These are phyloP conservation scores for Tulasnella sp. DNA, from an alignment of 768 basidiomycete species.

Conservation along the genomic window DNA sequence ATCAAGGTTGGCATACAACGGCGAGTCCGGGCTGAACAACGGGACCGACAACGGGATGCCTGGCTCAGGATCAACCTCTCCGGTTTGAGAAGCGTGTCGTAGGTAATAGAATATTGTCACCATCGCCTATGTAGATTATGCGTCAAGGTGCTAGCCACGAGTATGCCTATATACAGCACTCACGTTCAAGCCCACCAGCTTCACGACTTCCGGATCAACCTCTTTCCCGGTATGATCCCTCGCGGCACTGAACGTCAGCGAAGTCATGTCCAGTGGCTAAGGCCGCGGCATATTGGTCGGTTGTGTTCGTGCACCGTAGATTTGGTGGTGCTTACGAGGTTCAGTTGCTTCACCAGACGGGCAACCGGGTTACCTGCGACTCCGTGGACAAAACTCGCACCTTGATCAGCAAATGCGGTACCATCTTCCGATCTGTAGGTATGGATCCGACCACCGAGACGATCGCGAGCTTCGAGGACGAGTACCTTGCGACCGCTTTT, in stretches of 20 bases:
- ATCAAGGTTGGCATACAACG: slow-evolving; percentile 4
- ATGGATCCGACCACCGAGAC: slow-evolving; percentile 16
- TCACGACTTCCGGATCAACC: neutral
- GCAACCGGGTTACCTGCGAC: slow-evolving; percentile 15
- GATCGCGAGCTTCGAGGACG: slow-evolving; percentile 17
- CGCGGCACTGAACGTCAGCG: too few species aligned
- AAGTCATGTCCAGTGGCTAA: too few species aligned
- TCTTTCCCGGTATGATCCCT: neutral
- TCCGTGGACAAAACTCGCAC: slow-evolving; percentile 18
- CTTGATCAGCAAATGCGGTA: slow-evolving; percentile 5
- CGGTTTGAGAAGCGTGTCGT: neutral
- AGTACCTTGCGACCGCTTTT: slow-evolving; percentile 11
- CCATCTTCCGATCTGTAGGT: slow-evolving; percentile 6
- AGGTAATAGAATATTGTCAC: neutral
- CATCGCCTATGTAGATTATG: neutral
- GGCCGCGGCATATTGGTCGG: too few species aligned
- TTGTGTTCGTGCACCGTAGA: too few species aligned
- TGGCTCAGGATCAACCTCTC: neutral
- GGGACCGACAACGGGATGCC: neutral
- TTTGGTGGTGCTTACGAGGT: slow-evolving; percentile 9
- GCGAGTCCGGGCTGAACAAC: slow-evolving; percentile 7
- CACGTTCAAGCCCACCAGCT: neutral
- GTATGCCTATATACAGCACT: neutral
- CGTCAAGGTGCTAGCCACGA: neutral
- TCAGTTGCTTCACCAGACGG: neutral